Evolutionary conservation across 1,284 basidiomycete genomes (phyloP), one percentile per base, ranked within the genome.

Genomic region (Entoloma clypeatum): DNA sequence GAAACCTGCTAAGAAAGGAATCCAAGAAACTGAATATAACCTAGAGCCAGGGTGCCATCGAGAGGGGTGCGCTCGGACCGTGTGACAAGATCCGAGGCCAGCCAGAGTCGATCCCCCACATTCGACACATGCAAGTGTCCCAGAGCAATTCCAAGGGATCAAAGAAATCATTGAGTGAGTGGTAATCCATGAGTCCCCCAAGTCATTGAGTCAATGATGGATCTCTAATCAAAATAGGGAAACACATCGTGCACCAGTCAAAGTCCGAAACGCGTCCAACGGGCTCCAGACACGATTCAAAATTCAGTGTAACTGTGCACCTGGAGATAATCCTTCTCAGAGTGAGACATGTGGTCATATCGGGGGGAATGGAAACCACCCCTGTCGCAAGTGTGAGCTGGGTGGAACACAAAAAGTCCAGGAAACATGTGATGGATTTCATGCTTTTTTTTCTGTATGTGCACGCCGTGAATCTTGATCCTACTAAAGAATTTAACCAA

Each of bases 291-390:
- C 51, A 6, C 31, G 45, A 24, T 51, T 55, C 36, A 54, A 45
- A 24, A 35, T 63, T 5, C 38, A 49, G 13, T 36, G 47, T 7
- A 53, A 59, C 39, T 54, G 52, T 34, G 53, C 49, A 0, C 57
- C 60, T 9, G 58, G 56, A 0, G 67, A 69, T 41, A 68, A 69
- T 33, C 67, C 65, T 6, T 43, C 56, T 32, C 66, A 67, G 39
- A 58, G 57, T 34, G 64, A 67, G 44, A 36, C 41, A 2, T 50
- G 38, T 3, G 51, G 53, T 3, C 62, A 65, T 39, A 62, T 61
- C 39, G 58, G 62, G 5, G 48, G 40, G 3, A 53, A 53, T 22
- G 58, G 56, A 23, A 63, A 63, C 26, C 40, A 52, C 11, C 51
- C 44, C n/a, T 66, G 62, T 39, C 46, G 59, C 5, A 60, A 60